Evolutionary conservation across 257 asterid genomes (phyloP).

Genomic region (Capsicum pubescens): DNA sequence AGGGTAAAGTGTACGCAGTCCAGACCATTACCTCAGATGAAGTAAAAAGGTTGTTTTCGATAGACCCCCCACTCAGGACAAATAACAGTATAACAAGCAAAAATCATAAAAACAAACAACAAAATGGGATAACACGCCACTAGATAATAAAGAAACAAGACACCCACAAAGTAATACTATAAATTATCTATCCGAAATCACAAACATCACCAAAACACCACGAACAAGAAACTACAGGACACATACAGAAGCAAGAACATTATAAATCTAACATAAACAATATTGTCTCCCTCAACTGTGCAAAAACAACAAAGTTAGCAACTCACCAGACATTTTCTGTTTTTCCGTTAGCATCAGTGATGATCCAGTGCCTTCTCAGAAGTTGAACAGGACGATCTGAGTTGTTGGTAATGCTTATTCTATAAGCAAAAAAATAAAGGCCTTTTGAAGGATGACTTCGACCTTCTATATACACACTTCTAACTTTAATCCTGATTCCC

Average conservation of each 20-base stretch:
- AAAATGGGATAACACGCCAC: too few species aligned
- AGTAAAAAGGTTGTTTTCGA: too few species aligned
- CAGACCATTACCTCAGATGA: too few species aligned
- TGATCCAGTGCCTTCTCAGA: constrained; percentile 92
- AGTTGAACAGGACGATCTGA: constrained; percentile 89
- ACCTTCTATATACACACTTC: constrained; percentile 79
- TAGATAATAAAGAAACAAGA: too few species aligned
- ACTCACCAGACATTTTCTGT: constrained; percentile 79
- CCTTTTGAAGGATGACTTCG: constrained; percentile 87
- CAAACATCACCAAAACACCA: too few species aligned
- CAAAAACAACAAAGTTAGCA: not conserved
- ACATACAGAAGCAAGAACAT: not conserved
- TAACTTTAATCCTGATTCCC: constrained; percentile 88
- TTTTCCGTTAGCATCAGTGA: constrained; percentile 77
- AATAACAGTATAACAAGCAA: too few species aligned
- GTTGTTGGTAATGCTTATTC: constrained; percentile 80
- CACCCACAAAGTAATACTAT: too few species aligned
- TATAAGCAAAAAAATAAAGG: constrained; percentile 77
- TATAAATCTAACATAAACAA: not conserved
- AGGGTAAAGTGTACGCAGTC: too few species aligned
- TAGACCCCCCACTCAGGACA: too few species aligned
- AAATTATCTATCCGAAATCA: too few species aligned
- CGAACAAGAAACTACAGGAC: too few species aligned
- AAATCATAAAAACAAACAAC: too few species aligned
- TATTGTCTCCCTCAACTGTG: constrained; percentile 15